A percentile compares a stretch with the other conserved stretches of the same genome.
Evolutionary conservation across 495 filamentous ascomycete genomes (phyloP).

Genomic region (Podospora anserina): DNA sequence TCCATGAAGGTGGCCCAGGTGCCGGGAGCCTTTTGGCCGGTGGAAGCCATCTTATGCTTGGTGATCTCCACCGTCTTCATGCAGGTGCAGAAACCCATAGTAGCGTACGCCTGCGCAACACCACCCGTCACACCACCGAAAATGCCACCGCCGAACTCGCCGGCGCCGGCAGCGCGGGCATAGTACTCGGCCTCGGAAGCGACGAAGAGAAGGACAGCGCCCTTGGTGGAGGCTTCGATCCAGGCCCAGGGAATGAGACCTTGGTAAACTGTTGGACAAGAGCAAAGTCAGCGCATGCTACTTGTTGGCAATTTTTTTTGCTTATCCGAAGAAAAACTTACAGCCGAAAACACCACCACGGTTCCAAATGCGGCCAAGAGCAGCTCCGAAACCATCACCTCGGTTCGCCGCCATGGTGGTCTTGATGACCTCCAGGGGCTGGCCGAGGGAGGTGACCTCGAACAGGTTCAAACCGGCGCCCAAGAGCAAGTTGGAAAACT

Average conservation of each 20-base stretch:
- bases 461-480: slow-evolving; percentile 98
- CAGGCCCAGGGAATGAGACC: slow-evolving; percentile 99
- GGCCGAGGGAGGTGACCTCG: slow-evolving; percentile 70
- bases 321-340: slow-evolving; percentile 54
- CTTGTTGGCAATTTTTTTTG: not conserved
- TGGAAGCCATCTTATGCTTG: slow-evolving; percentile 86
- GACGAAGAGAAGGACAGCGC: slow-evolving; percentile 97
- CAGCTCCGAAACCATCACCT: slow-evolving; percentile 76
- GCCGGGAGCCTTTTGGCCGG: slow-evolving; percentile 76
- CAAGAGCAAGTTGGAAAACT: slow-evolving; percentile 97
- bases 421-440: slow-evolving; percentile 98
- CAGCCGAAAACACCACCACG: slow-evolving; percentile 94
- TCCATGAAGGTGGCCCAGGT: slow-evolving; percentile 95
- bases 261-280: slow-evolving; percentile 76
- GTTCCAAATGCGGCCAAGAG: slow-evolving; percentile 84
- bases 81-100: slow-evolving; percentile 99
- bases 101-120: slow-evolving; percentile 96
- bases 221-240: slow-evolving; percentile 99
- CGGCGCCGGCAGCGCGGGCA: slow-evolving; percentile 74
- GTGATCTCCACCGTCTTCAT: slow-evolving; percentile 99
- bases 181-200: slow-evolving; percentile 97
- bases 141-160: slow-evolving; percentile 85
- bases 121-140: slow-evolving; percentile 88
- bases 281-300: slow-evolving; percentile 1
- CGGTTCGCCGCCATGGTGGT: slow-evolving; percentile 98